Evolutionary conservation across 257 asterid species (phyloP).

Genomic region (Fraxinus excelsior): DNA sequence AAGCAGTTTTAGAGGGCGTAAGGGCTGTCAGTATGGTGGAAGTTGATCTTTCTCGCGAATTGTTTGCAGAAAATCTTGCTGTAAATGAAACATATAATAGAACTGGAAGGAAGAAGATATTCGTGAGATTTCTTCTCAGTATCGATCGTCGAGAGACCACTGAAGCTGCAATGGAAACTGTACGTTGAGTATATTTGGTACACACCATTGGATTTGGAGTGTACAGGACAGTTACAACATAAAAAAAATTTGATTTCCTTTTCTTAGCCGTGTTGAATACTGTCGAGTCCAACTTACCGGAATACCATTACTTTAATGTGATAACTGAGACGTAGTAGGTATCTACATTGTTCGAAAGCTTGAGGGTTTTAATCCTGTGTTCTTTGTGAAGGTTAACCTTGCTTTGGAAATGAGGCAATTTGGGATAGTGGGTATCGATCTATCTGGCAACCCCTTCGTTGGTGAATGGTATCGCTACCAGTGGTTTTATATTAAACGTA

Average conservation of each 20-base stretch:
- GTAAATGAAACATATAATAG: conserved; percentile 30
- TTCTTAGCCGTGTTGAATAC: background rate
- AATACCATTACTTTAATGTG: background rate
- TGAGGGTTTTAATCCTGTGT: conserved; percentile 8
- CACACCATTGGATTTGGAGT: background rate
- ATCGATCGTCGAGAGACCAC: conserved; percentile 89
- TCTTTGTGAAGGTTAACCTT: conserved; percentile 66
- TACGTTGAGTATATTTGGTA: conserved; percentile 35
- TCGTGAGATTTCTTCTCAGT: conserved; percentile 82
- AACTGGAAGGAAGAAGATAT: conserved; percentile 57
- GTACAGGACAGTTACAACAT: background rate
- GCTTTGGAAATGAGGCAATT: conserved; percentile 66
- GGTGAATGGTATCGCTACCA: conserved; percentile 75
- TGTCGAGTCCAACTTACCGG: background rate
- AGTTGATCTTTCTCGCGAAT: conserved; percentile 48
- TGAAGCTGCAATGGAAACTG: conserved; percentile 95
- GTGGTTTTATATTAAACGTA: background rate
- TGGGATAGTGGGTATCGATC: conserved; percentile 94
- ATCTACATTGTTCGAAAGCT: conserved; percentile 12
- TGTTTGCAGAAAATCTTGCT: conserved; percentile 32
- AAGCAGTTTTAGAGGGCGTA: conserved; percentile 81
- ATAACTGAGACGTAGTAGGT: conserved; percentile 4
- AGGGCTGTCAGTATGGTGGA: conserved; percentile 58
- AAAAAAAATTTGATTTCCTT: background rate
- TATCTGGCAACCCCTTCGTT: conserved; percentile 82